Evolutionary conservation across 2,329 filamentous ascomycete species (phyloP).

Genomic region (Escovopsis weberi): DNA sequence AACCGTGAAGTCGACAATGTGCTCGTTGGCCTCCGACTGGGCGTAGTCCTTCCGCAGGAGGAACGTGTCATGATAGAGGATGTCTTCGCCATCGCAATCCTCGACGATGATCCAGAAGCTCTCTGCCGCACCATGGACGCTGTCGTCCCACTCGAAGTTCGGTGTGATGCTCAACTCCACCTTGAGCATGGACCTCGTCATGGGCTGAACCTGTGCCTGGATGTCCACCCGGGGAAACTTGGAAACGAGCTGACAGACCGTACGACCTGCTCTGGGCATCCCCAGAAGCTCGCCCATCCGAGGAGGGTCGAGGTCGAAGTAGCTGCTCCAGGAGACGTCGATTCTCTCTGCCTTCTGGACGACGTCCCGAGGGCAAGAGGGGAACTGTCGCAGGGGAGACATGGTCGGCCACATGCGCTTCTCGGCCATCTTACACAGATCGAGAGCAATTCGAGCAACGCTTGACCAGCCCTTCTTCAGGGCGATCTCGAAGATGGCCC

Average conservation of each 20-base stretch:
- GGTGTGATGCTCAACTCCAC: slow-evolving; percentile 84
- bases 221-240: slow-evolving; percentile 91
- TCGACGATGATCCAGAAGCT: slow-evolving; percentile 96
- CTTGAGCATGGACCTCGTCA: slow-evolving; percentile 85
- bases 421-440: slow-evolving; percentile 98
- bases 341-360: slow-evolving; percentile 88
- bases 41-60: slow-evolving; percentile 83
- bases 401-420: slow-evolving; percentile 99
- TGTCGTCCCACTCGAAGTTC: slow-evolving; percentile 91
- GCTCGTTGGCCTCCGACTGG: slow-evolving; percentile 72
- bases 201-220: slow-evolving; percentile 84
- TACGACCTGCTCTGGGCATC: slow-evolving; percentile 73
- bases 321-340: slow-evolving; percentile 82
- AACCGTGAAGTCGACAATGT: slow-evolving; percentile 90
- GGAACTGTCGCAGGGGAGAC: slow-evolving; percentile 87
- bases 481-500: slow-evolving; percentile 94
- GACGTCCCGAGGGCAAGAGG: slow-evolving; percentile 67
- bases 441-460: slow-evolving; percentile 81
- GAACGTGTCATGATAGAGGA: slow-evolving; percentile 90
- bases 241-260: slow-evolving; percentile 71
- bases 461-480: slow-evolving; percentile 92
- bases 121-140: slow-evolving; percentile 74
- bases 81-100: slow-evolving; percentile 92
- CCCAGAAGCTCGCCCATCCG: slow-evolving; percentile 91
- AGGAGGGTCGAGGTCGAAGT: slow-evolving; percentile 91